A percentile compares a stretch with the other conserved stretches of the same genome.
Evolutionary conservation across 805 yeast species (phyloP).

Genomic region (Schizosaccharomyces osmophilus): DNA sequence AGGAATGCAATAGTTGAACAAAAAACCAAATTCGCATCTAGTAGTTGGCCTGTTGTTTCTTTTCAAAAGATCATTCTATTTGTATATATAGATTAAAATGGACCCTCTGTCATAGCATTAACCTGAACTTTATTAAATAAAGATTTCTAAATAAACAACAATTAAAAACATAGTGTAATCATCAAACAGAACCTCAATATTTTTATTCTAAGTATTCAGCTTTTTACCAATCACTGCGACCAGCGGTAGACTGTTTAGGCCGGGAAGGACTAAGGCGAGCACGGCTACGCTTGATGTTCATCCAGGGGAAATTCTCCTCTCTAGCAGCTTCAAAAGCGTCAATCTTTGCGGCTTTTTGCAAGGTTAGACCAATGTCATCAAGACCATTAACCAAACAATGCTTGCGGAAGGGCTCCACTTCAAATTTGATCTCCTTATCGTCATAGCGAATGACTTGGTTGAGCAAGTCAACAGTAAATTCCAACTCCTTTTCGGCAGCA

Average conservation of each 20-base stretch:
- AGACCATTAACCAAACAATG: constrained; percentile 85
- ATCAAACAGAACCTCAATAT: too few relatives aligned
- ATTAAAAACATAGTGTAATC: too few relatives aligned
- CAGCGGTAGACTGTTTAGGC: neutral
- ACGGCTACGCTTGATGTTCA: constrained; percentile 22
- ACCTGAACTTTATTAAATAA: too few relatives aligned
- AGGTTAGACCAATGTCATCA: constrained; percentile 87
- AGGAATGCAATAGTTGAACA: too few relatives aligned
- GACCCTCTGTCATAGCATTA: too few relatives aligned
- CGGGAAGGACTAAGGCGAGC: neutral
- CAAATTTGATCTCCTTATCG: constrained; percentile 61
- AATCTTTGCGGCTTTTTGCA: constrained; percentile 67
- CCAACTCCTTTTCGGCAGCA: constrained; percentile 46
- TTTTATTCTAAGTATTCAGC: too few relatives aligned
- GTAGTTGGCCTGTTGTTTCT: too few relatives aligned
- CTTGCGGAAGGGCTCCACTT: constrained; percentile 75
- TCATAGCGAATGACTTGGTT: constrained; percentile 57
- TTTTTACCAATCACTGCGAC: neutral
- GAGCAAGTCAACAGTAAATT: constrained; percentile 61
- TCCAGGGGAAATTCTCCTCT: constrained; percentile 62
- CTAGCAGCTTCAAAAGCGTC: constrained; percentile 50
- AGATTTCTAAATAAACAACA: too few relatives aligned
- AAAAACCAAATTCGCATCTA: too few relatives aligned
- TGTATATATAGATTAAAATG: too few relatives aligned
- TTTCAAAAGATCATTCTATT: too few relatives aligned